Evolutionary conservation across 176 grass and related monocot species (phyloP), one percentile per base, ranked within the genome.

Genomic region (Themeda triandra): DNA sequence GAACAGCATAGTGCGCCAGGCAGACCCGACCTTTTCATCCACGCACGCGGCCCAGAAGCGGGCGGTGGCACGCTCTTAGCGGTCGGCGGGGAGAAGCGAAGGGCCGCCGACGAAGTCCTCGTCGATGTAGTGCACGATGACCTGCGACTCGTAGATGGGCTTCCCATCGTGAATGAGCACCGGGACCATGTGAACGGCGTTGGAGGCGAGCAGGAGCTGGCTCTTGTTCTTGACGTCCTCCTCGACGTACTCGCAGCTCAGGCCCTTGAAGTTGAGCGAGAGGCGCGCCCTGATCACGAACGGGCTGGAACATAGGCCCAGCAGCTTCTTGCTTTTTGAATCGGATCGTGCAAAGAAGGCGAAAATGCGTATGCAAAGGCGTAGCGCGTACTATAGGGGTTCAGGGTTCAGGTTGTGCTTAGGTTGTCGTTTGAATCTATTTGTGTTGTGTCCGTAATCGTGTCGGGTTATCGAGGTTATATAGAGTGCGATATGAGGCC

Each of bases 51-150:
- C 77, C 92, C 84, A 94, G 51, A 92, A 94, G n/a, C 87, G 80
- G 23, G 87, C 85, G 32, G 69, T 71, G 71, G 87, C 82, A 19
- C 92, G 90, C 27, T 90, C 64, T 31, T 71, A 69, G 1, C 83
- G 71, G 81, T 87, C 90, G 13, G 65, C 25, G 21, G 90, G 90
- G 45, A 95, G 80, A 60, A 95, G 1, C 3, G 63, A 29, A 5
- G 76, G 64, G 21, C 81, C 35, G 36, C 36, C 36, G 36, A 8
- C 21, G 59, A 84, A 92, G 8, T 27, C 89, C 62, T 95, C 93
- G 0, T 92, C 90, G 42, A 95, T 40, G 59, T 95, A 95, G 71
- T 92, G 63, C 12, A 95, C 8, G 39, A 95, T 91, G 70, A 91
- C 32, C 64, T 74, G 66, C 1, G 90, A 95, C 74, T 92, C 88